These are phyloP conservation scores for Epichloe typhina DNA, from an alignment of 2,329 filamentous ascomycete genomes.

Conservation along the genomic window DNA sequence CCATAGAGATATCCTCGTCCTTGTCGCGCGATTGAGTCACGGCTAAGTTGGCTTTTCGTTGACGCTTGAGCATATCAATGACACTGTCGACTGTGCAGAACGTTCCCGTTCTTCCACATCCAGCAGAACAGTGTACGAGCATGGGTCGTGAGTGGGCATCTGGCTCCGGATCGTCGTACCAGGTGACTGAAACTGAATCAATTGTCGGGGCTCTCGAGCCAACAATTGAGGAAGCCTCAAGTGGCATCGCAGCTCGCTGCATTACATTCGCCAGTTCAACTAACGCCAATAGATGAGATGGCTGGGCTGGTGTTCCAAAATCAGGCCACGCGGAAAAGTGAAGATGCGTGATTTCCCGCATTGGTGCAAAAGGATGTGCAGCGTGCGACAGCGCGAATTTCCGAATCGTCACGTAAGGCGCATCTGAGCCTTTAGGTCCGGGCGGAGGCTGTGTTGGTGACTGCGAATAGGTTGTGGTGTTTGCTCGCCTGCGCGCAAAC, in stretches of 20 bases:
- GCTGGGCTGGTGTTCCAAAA: constrained; percentile 84
- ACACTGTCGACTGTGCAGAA: constrained; percentile 96
- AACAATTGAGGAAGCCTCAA: constrained; percentile 27
- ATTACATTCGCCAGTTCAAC: constrained; percentile 79
- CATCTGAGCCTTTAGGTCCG: constrained; percentile 30
- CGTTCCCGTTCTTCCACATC: constrained; percentile 87
- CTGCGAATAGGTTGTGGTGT: constrained; percentile 35
- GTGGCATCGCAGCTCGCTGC: constrained; percentile 43
- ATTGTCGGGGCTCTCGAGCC: constrained; percentile 16
- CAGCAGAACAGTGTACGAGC: constrained; percentile 89
- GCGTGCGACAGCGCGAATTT: constrained; percentile 76
- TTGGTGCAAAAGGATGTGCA: constrained; percentile 65
- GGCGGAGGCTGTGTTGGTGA: constrained; percentile 17
- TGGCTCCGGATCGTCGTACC: constrained; percentile 47
- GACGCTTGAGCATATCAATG: constrained; percentile 91
- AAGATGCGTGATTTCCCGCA: constrained; percentile 86
- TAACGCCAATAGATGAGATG: constrained; percentile 70
- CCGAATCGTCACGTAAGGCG: constrained; percentile 68
- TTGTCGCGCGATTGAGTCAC: constrained; percentile 10
- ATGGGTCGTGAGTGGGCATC: constrained; percentile 50
- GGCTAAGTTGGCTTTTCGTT: constrained; percentile 33
- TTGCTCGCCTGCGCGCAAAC: constrained; percentile 36
- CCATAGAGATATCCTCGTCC: constrained; percentile 37
- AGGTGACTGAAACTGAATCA: constrained; percentile 25
- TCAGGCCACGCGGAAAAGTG: constrained; percentile 97